Conservation (phyloP, 1,284 basidiomycete species). For the Xerocomus nothofagi region DNA sequence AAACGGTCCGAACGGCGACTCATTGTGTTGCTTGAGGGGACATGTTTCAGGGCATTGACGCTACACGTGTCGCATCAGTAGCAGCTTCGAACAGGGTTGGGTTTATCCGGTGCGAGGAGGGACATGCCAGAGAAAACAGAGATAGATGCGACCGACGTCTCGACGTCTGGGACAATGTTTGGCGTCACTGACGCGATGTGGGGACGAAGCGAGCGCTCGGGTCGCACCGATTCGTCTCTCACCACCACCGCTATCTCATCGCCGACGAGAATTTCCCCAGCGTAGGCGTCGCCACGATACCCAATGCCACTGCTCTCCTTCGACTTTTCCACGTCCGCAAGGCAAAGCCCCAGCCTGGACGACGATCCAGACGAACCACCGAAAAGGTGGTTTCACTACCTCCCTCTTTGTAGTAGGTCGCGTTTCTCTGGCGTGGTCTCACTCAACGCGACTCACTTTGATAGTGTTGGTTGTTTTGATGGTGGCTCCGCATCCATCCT, state of each 20-base stretch:
- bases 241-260: background rate
- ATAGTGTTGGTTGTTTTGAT: slow-evolving; percentile 60
- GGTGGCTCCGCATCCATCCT: slow-evolving; percentile 69
- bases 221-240: slow-evolving; percentile 1
- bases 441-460: slow-evolving; percentile 6
- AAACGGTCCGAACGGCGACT: background rate
- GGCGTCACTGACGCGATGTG: no score
- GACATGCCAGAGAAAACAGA: no score
- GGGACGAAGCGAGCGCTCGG: no score
- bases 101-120: background rate
- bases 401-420: slow-evolving; percentile 54
- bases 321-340: slow-evolving; percentile 16
- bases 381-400: slow-evolving; percentile 57
- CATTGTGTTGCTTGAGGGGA: background rate
- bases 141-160: no score
- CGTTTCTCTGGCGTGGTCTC: background rate
- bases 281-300: slow-evolving; percentile 7
- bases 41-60: background rate
- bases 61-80: background rate
- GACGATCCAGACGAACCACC: slow-evolving; percentile 34
- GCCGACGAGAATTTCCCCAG: background rate
- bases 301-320: slow-evolving; percentile 35
- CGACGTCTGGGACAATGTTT: no score
- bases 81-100: background rate
- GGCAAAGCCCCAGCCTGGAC: slow-evolving; percentile 10